Evolutionary conservation across 805 yeast genomes (phyloP), one percentile per base, ranked within the genome.

Genomic region (Pichia ethanolica): DNA sequence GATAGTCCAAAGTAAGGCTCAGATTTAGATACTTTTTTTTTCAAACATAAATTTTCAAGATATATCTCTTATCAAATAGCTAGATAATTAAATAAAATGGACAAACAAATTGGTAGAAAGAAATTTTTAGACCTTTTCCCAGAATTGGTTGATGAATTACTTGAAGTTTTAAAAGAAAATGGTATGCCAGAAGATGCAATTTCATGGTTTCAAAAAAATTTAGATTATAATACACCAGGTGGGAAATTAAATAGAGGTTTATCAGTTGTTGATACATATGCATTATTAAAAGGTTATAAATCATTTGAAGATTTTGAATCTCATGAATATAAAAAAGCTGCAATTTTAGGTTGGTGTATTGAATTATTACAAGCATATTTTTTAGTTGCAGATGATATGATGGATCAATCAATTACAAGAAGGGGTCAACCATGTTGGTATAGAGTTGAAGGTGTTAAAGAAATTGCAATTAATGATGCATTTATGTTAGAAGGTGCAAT

Each of bases 371-470:
- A 91, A 71, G 98, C 97, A 2, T 93, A 88, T 68, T 93, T 93
- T 75, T 77, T 93, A 61, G 98, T 93, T 50, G 95, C 98, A 34
- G 99, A 93, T 67, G 99, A 93, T 67, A 93, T 93, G 82, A 93
- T 93, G 99, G 99, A 93, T 68, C 81, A 82, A 58, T 86, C 96
- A 35, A 85, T 88, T 67, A 93, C 99, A 39, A 86, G 99, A 77
- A 84, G 99, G 68, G 99, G 97, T 52, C 97, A 91, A 71, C 93
- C 97, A 57, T 93, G 99, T 71, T 93, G 99, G 99, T 93, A 89
- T 74, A 81, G 76, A 63, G 77, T 71, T 35, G 81, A 78, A 57
- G 81, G 80, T 38, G 97, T 93, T 52, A 88, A 87, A 39, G 89
- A 89, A 66, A 84, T 93, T 65, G 99, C 99, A 52, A 93, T 93